Evolutionary conservation across 345 rosid species (phyloP), one percentile per base, ranked within the genome.

Genomic region (Eucalyptus pauciflora): DNA sequence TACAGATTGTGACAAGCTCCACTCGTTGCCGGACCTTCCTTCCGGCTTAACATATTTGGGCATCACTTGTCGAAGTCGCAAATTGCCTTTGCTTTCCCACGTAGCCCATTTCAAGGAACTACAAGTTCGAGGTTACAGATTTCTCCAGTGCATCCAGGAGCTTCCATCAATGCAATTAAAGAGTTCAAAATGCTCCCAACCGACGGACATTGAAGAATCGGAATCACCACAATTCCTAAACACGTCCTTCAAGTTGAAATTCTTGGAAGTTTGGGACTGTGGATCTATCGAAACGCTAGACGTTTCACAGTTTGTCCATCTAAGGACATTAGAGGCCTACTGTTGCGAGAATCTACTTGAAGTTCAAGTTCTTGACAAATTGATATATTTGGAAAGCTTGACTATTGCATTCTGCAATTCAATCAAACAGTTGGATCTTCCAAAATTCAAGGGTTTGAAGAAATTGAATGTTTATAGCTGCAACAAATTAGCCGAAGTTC

Each of bases 401-500:
- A 1, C 7, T 11, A 5, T 60, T 15, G 0, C 3, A 25, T 2
- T 2, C 0, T 60, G 67, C 4, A 0, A 60, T 25, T 60, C 15
- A 60, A 60, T 27, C n/a, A 27, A 60, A 27, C 3, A 1, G 15
- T 27, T 60, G 31, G n/a, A 25, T 31, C 67, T 27, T 60, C 4
- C 4, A 60, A 60, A 60, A 11, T 60, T 27, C 1, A 14, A 11
- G 67, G 7, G 67, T 5, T 0, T 60, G 2, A 60, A 60, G 67
- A 25, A 11, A 60, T 11, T 60, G n/a, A 3, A 2, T 11, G 31
- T 11, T 60, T 0, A 0, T 0, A 0, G 0, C 3, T 60, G 31
- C 31, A 0, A 11, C 7, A 60, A 60, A 25, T 27, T 60, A 60
- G 67, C 15, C 4, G 4, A 60, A 60, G 27, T 60, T 60, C 7